Evolutionary conservation across 352 stramenopile species (phyloP).

Genomic region (Pythium dissimile): DNA sequence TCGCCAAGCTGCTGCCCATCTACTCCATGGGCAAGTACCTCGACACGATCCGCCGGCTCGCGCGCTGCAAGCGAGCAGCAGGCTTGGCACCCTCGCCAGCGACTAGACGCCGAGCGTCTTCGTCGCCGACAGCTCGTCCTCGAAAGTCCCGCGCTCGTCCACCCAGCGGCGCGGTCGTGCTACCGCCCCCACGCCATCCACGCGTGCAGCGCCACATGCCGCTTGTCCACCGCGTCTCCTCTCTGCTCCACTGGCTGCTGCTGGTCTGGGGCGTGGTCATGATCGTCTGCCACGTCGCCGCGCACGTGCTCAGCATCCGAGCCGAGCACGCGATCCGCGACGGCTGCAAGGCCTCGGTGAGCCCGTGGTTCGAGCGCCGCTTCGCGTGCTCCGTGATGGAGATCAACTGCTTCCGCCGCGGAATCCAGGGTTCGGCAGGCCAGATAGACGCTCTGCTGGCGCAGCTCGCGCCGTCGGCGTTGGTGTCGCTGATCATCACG

Average conservation of each 20-base stretch:
- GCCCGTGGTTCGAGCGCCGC: constrained; percentile 4
- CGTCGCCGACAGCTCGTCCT: not conserved
- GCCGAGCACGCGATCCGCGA: not conserved
- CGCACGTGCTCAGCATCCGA: not conserved
- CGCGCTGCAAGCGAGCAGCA: not conserved
- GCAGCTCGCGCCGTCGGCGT: not conserved
- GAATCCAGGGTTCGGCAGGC: not conserved
- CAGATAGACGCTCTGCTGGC: constrained; percentile 11
- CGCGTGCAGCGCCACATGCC: not conserved
- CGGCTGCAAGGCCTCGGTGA: constrained; percentile 9
- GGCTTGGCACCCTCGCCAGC: too few relatives aligned
- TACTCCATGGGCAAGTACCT: constrained; percentile 10
- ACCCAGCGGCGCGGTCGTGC: not conserved
- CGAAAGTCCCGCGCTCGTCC: not conserved
- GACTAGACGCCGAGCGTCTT: not conserved
- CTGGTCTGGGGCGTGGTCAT: not conserved
- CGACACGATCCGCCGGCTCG: not conserved
- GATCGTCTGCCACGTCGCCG: not conserved
- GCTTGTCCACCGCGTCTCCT: not conserved
- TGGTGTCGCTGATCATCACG: constrained; percentile 21
- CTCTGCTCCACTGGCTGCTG: not conserved
- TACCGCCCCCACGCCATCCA: not conserved
- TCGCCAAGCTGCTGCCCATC: constrained; percentile 16
- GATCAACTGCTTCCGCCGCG: constrained; percentile 17
- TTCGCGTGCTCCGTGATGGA: constrained; percentile 15